Percentiles rank a stretch among this genome's conserved stretches.
These are phyloP conservation scores for Inonotus hispidus DNA, from an alignment of 1,284 basidiomycete genomes.

Conservation along the genomic window DNA sequence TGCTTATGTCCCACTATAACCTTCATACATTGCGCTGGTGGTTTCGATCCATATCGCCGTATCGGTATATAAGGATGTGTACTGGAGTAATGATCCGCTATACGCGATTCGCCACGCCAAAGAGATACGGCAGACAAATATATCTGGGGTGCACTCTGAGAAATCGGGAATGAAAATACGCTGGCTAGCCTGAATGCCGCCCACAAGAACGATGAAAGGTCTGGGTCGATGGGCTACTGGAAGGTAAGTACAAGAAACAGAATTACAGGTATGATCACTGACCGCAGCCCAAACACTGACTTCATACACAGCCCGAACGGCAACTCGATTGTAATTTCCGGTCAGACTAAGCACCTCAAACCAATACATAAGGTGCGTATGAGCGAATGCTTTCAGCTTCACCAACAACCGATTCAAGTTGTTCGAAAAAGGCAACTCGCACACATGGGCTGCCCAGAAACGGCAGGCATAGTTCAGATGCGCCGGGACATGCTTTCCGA, in stretches of 20 bases:
- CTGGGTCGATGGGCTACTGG: neutral
- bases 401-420: neutral
- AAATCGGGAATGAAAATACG: neutral
- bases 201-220: neutral
- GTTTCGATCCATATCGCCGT: neutral
- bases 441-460: slow-evolving; percentile 1
- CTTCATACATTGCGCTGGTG: neutral
- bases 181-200: neutral
- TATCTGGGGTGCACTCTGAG: neutral
- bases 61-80: neutral
- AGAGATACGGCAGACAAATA: neutral
- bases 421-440: neutral
- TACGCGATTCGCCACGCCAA: neutral
- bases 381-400: slow-evolving; percentile 17
- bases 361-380: slow-evolving; percentile 24
- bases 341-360: slow-evolving; percentile 27
- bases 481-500: neutral
- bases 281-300: neutral
- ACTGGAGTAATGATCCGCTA: neutral
- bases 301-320: neutral
- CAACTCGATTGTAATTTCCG: neutral
- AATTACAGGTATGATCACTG: neutral
- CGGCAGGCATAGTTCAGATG: slow-evolving; percentile 2
- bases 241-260: neutral
- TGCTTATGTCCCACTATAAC: neutral